Evolutionary conservation across 805 yeast genomes (phyloP), one percentile per base, ranked within the genome.

Genomic region (Ogataea thermomethanolica): DNA sequence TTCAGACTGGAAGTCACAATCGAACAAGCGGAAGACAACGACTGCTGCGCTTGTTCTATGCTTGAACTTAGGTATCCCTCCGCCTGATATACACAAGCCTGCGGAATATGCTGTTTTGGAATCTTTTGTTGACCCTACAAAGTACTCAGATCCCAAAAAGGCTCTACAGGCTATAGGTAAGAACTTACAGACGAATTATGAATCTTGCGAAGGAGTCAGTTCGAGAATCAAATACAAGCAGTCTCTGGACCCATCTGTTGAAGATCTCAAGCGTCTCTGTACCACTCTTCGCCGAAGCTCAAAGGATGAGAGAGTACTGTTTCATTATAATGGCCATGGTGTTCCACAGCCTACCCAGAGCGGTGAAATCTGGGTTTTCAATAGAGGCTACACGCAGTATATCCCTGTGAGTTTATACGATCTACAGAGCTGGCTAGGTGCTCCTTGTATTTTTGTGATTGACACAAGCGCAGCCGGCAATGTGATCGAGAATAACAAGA

Each of bases 351-450:
- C 99, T 0, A 93, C 99, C 0, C 80, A 88, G 25, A 79, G 90
- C 33, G 99, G 99, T 17, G 99, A 93, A 58, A 87, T 93, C 21
- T 93, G 99, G 99, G 98, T 93, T 8, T 93, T 93, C 67, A 93
- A 93, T 62, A 71, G 97, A 50, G 96, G 96, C 1, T 93, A 90
- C 60, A 93, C 99, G 1, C 99, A 93, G 65, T 93, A 93, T 60
- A 93, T 93, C 43, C 99, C 99, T 1, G 93, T 93, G 1, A 86
- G 96, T 8, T 65, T 93, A n/a, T 89, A 86, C 61, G 99, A 93
- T 56, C 68, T 93, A 34, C 99, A 93, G 55, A 82, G 95, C 4
- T 93, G 99, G 99, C 68, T 93, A 8, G 99, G 99, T 8, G 97
- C 97, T 1, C 99, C 99, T 0, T 91, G 95, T 39, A 84, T 93